Evolutionary conservation across 257 asterid genomes (phyloP).

Genomic region (Nicotiana tabacum): DNA sequence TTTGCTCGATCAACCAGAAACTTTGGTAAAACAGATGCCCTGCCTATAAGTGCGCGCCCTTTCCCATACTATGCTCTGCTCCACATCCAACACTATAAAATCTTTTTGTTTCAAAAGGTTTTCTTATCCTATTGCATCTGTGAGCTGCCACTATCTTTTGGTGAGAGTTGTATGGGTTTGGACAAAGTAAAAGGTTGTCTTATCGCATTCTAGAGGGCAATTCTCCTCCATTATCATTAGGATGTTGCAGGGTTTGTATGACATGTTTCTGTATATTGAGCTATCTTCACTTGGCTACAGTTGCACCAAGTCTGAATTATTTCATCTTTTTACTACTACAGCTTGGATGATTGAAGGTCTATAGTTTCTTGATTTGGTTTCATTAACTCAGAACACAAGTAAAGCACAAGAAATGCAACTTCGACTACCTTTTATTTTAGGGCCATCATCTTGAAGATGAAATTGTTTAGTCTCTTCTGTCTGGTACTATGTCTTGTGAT

Average conservation of each 20-base stretch:
- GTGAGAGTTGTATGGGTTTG: not conserved
- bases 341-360: not conserved
- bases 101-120: not conserved
- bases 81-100: not conserved
- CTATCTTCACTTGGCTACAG: conserved; percentile 3
- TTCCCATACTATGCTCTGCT: not conserved
- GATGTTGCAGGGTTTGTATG: not conserved
- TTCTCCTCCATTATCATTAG: not conserved
- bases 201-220: not conserved
- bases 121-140: not conserved
- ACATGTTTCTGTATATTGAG: not conserved
- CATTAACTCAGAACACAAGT: not conserved
- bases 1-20: not conserved
- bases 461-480: not conserved
- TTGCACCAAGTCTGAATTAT: not conserved
- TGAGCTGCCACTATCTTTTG: not conserved
- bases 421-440: not conserved
- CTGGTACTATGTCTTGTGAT: not conserved
- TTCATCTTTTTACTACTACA: not conserved
- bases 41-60: not conserved
- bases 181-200: not conserved
- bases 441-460: not conserved
- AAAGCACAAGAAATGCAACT: not conserved
- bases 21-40: not conserved
- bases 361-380: not conserved